Evolutionary conservation across 108 stramenopile species (phyloP), one percentile per base, ranked within the genome.

Genomic region (Cylindrotheca fusiformis): DNA sequence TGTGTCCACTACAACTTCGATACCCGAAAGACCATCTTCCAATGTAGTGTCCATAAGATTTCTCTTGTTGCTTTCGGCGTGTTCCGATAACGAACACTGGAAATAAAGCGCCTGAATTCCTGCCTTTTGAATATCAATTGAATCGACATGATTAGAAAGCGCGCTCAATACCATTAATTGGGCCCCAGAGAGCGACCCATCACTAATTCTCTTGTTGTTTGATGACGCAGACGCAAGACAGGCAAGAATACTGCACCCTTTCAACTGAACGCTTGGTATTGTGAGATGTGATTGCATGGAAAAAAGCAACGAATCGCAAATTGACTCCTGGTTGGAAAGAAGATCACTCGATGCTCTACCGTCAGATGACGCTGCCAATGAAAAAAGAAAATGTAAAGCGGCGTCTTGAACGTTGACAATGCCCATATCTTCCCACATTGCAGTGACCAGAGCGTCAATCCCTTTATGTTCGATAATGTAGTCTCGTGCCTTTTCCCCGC

Each of bases 21-120:
- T 45, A 22, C 75, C 75, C 2, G 53, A 32, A 0, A 36, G 46
- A 1, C 65, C 72, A 53, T 69, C 47, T 14, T 76, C 80, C 20
- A 69, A 26, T 26, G 32, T 31, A 49, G 60, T 68, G n/a, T 71
- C 58, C 18, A 67, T 46, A 12, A 76, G 47, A 23, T 10, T 53
- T 32, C 51, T 48, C 48, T 67, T 72, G 41, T 76, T 81, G 33
- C 30, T 48, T 47, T 76, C 75, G 0, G 72, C 60, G 53, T 81
- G 46, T 32, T 17, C 6, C 0, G 80, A 81, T 0, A 66, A 28
- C 32, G 65, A 45, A 52, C 80, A 81, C 41, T 73, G 75, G 36
- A 68, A 55, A 51, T 73, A 69, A 17, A 81, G 31, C n/a, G 75
- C 80, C 48, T 76, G 75, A 18, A 81, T 49, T 0, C 80, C 75